Conservation (phyloP, 306 rosid species). For the Cucurbita moschata region DNA sequence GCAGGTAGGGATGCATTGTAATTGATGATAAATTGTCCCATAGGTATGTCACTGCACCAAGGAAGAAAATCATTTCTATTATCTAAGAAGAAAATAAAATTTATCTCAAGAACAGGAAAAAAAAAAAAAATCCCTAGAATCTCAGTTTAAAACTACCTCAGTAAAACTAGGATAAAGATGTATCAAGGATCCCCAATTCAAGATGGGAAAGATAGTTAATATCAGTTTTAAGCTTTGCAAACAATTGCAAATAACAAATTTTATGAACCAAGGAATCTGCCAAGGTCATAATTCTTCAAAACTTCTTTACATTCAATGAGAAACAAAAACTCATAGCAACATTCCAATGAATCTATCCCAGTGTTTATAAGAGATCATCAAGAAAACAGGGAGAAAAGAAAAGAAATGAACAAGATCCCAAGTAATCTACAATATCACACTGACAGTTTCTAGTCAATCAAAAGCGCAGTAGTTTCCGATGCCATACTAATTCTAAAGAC, state of each 20-base stretch:
- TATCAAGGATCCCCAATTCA: background rate
- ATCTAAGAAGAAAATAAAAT: background rate
- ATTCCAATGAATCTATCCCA: background rate
- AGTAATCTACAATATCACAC: background rate
- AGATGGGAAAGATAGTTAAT: background rate
- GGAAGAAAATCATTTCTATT: background rate
- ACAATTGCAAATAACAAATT: background rate
- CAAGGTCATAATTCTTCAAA: background rate
- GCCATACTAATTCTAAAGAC: background rate
- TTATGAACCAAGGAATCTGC: background rate
- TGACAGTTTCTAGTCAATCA: background rate
- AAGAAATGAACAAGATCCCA: background rate
- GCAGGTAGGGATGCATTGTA: conserved; percentile 55
- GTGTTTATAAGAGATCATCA: background rate
- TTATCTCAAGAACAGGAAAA: background rate
- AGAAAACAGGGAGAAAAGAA: background rate
- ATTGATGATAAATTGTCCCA: conserved; percentile 87
- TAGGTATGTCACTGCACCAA: conserved; percentile 71
- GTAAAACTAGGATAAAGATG: background rate
- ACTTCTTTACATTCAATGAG: background rate
- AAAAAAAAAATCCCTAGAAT: background rate
- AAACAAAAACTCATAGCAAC: background rate
- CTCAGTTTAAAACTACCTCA: background rate
- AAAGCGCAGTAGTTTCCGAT: background rate
- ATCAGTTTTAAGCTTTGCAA: background rate